Conservation (phyloP, 257 asterid genomes). For the Rauvolfia tetraphylla region DNA sequence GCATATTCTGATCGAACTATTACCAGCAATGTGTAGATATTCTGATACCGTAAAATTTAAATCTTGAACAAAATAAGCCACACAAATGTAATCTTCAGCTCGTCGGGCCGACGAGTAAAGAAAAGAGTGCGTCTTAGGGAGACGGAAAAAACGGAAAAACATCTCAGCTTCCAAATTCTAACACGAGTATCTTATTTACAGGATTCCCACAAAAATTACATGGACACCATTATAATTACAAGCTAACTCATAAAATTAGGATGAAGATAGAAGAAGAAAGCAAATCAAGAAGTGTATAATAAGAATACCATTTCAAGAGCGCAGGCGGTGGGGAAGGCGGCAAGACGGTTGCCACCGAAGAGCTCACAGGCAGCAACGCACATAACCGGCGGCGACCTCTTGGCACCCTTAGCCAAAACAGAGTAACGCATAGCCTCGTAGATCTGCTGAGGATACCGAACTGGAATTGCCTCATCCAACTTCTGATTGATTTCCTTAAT, state of each 20-base stretch:
- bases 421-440: conserved; percentile 97
- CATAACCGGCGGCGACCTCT: conserved; percentile 94
- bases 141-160: not conserved
- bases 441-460: conserved; percentile 82
- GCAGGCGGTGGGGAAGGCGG: conserved; percentile 98
- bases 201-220: not conserved
- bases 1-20: not conserved
- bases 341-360: conserved; percentile 71
- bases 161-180: not conserved
- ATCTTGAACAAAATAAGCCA: not conserved
- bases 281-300: not conserved
- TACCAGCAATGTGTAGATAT: not conserved
- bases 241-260: not conserved
- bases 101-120: not conserved
- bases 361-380: conserved; percentile 94
- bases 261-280: not conserved
- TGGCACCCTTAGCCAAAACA: conserved; percentile 78
- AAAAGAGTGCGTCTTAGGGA: not conserved
- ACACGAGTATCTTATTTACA: not conserved
- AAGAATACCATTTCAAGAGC: conserved; percentile 87
- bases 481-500: conserved; percentile 73
- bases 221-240: not conserved
- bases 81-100: not conserved
- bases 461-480: conserved; percentile 81
- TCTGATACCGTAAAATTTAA: not conserved